Evolutionary conservation across 441 rosid species (phyloP).

Genomic region (Gossypium laxum): DNA sequence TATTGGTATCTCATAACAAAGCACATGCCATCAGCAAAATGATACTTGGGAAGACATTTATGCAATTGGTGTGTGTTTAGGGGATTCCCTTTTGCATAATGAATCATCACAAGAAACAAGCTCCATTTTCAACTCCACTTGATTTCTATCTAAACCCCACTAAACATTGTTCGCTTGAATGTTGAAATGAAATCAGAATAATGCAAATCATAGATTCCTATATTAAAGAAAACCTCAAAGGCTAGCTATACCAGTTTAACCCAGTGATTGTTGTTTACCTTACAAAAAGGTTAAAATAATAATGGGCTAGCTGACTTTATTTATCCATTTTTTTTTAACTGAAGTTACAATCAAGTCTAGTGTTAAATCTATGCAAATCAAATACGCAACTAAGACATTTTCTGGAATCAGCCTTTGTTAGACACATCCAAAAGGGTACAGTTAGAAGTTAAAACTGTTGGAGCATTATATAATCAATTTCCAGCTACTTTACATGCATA

Average conservation of each 20-base stretch:
- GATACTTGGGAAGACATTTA: not conserved
- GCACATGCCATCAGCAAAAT: constrained; percentile 6
- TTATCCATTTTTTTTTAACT: too few relatives aligned
- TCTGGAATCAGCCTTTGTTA: not conserved
- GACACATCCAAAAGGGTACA: not conserved
- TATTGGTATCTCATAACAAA: constrained; percentile 17
- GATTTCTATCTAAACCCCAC: not conserved
- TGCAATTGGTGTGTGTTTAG: not conserved
- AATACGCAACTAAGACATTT: not conserved
- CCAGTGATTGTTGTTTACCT: not conserved
- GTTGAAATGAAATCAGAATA: too few relatives aligned
- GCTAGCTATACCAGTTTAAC: too few relatives aligned
- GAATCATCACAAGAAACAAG: not conserved
- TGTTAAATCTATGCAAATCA: too few relatives aligned
- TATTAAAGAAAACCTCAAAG: too few relatives aligned
- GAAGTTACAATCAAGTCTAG: too few relatives aligned
- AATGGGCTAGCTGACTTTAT: not conserved
- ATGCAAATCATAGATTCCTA: too few relatives aligned
- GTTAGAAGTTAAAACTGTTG: not conserved
- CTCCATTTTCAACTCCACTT: not conserved
- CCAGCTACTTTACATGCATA: not conserved
- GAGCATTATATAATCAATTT: not conserved
- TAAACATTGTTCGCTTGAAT: not conserved
- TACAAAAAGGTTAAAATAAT: not conserved
- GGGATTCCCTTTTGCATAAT: too few relatives aligned